Evolutionary conservation across 2,329 filamentous ascomycete genomes (phyloP), one percentile per base, ranked within the genome.

Genomic region (Aspergillus sp.): DNA sequence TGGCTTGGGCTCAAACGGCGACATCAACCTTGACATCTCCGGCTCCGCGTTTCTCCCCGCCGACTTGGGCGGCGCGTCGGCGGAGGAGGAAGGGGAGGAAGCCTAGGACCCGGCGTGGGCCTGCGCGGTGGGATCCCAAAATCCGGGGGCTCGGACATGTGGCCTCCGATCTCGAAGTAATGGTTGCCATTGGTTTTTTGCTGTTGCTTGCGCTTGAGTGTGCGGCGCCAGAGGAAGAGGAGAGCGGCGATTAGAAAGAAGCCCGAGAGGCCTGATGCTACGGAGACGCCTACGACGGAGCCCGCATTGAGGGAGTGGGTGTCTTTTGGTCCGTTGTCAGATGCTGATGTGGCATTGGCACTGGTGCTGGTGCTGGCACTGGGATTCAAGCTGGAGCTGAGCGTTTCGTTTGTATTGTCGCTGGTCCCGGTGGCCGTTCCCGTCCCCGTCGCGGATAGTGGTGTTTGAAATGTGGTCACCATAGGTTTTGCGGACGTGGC

Each of bases 101-200:
- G 40, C 3, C 52, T 52, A 34, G 52, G 53, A 26, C 47, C 48
- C 9, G 48, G 48, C 7, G 49, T 55, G 43, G 58, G 61, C 12
- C 46, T 51, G 45, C 46, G 55, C 34, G 53, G 51, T 10, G 61
- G 53, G 7, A 54, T 48, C 26, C 52, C 52, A 39, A 67, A 67
- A 12, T 61, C 58, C 3, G 58, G 58, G 29, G 64, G 65, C 43
- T 69, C 65, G 29, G 62, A 54, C 66, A 69, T 68, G 7, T 54
- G 46, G 2, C 66, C 67, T 28, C 66, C 67, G 48, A 68, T 69
- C 43, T 70, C 67, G 41, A 68, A 70, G 36, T 48, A 55, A 36
- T 65, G 52, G 4, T 50, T 54, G 27, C 63, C 50, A 32, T 55
- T 51, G 4, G 50, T 47, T 32, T 52, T 32, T n/a, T 52, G 48